Evolutionary conservation across 495 filamentous ascomycete genomes (phyloP), one percentile per base, ranked within the genome.

Genomic region (Elasticomyces elasticus): DNA sequence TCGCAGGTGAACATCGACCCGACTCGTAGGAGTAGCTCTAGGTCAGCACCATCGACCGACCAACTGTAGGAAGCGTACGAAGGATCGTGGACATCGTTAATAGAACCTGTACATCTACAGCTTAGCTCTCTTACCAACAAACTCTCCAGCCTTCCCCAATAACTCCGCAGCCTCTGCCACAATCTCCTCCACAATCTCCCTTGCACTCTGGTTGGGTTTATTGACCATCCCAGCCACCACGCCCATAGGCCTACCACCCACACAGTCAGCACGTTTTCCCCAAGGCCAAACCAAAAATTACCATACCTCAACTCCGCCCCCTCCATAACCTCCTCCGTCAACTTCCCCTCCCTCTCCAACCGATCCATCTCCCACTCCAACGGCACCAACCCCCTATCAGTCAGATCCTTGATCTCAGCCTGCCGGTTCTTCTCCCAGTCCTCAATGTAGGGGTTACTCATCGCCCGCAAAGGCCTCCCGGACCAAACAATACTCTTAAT

Each of bases 111-210:
- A 40, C 35, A 40, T 12, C 35, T 30, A 51, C 48, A 51, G 48
- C 48, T 30, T 26, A 35, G 28, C 5, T 19, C 38, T 51, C 7
- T 11, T 5, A 22, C 28, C 19, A 6, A 51, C 28, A 37, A 37
- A 51, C 13, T 24, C 28, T 7, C 33, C 33, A 11, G 48, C 48
- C 1, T 15, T 35, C 10, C 48, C n/a, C 27, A 51, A 31, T 2
- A 51, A 9, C 11, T 35, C 48, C 7, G 48, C 48, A 35, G 48
- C 48, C 30, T 51, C 28, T 7, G 26, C 24, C 1, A 96, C 82
- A 62, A 97, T 84, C 72, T 97, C 91, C 64, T 97, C 89, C 41
- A 97, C 85, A 59, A 97, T 88, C 2, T 68, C 85, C 79, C 92
- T 95, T 54, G 91, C 91, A 38, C 80, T 68, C 80, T 94, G 92